Evolutionary conservation across 805 yeast genomes (phyloP), one percentile per base, ranked within the genome.

Genomic region (Saturnispora halmiae): DNA sequence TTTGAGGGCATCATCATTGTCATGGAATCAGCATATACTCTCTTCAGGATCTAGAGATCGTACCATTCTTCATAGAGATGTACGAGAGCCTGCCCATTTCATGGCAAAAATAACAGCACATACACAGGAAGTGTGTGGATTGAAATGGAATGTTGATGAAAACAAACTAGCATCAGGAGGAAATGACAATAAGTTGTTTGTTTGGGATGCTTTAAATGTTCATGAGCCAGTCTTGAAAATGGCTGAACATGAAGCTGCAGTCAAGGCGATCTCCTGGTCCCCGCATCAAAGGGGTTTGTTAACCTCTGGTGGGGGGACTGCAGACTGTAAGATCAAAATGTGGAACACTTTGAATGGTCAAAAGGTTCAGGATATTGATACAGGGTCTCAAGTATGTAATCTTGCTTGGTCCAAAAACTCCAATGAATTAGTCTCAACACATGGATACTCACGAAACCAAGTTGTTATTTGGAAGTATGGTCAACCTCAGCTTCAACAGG

Each of bases 231-330:
- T 85, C 22, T 73, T 79, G 54, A 79, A 70, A 44, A 82, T 87
- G 51, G 67, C 70, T 2, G 95, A 86, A 47, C 97, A 92, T 58
- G 76, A 74, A 14, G 96, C 97, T 1, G 98, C 98, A 0, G 94
- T 92, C 3, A 92, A 92, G 61, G 98, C 97, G 0, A 72, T 92
- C 40, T 84, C 95, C 2, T 92, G 98, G 98, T 83, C 94, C 1
- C 97, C 98, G 2, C 97, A 92, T 56, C 95, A 86, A 56, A 67
- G 96, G 41, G 96, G 97, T 1, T 71, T 88, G 3, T 60, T 92
- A 41, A 97, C 97, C 1, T 75, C 92, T 2, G 98, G 98, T 13
- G 98, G 98, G 15, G 98, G 98, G 28, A 87, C 97, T 1, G 88
- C 94, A 1, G 98, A 92, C 60, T 77, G 90, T 43, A 72, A 79